These are phyloP conservation scores for Tulasnella sp. DNA, from an alignment of 768 basidiomycete species.

Conservation along the genomic window DNA sequence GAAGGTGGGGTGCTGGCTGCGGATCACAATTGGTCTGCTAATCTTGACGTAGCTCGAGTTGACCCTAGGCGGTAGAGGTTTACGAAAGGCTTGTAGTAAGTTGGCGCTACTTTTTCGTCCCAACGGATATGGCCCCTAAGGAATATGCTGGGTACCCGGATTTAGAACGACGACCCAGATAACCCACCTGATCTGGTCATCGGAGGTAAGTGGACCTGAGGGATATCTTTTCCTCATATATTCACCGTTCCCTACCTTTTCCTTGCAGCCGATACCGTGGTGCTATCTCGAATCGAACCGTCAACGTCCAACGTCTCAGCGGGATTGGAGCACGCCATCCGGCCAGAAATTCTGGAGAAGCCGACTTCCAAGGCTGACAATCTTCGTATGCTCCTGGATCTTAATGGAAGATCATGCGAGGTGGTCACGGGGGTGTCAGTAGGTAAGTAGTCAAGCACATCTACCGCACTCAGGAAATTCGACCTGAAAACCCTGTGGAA, in stretches of 20 bases:
- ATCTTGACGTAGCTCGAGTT: background rate
- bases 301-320: conserved; percentile 50
- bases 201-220: conserved; percentile 40
- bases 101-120: background rate
- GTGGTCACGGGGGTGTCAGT: conserved; percentile 87
- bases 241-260: background rate
- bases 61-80: conserved; percentile 59
- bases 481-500: background rate
- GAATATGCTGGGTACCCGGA: background rate
- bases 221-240: background rate
- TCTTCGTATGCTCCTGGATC: conserved; percentile 74
- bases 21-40: background rate
- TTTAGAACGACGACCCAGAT: conserved; percentile 48
- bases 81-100: conserved; percentile 72
- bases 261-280: conserved; percentile 80
- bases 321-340: conserved; percentile 42
- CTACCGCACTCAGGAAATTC: background rate
- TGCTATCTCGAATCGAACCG: conserved; percentile 69
- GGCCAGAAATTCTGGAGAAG: conserved; percentile 84
- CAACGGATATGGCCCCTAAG: background rate
- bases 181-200: conserved; percentile 76
- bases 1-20: conserved; percentile 35
- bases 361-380: conserved; percentile 73
- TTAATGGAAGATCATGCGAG: conserved; percentile 81
- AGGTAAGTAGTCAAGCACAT: conserved; percentile 42